These are phyloP conservation scores for Cetradonia linearis DNA, from an alignment of 495 filamentous ascomycete species.

Conservation along the genomic window DNA sequence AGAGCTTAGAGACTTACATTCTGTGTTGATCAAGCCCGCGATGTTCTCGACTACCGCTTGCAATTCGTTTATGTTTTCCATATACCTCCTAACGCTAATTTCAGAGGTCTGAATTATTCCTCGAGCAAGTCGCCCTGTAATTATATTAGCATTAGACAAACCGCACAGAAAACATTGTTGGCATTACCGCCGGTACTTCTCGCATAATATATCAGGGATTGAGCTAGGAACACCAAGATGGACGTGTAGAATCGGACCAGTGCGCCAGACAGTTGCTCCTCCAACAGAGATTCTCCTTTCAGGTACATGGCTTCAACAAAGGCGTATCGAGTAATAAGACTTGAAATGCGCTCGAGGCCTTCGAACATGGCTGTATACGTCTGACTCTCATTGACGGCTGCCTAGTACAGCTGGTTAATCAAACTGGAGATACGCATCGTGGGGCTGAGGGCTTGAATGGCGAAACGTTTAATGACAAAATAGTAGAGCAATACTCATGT, in stretches of 20 bases:
- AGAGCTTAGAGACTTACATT: not conserved
- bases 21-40: not conserved
- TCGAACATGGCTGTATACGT: constrained; percentile 3
- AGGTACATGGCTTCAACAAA: not conserved
- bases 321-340: constrained; percentile 3
- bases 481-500: too few species aligned
- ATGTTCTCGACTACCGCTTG: not conserved
- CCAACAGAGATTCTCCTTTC: not conserved
- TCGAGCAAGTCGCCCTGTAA: not conserved
- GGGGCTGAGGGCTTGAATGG: not conserved
- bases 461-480: too few species aligned
- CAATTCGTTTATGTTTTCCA: not conserved
- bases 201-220: not conserved
- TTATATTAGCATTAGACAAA: not conserved
- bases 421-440: not conserved
- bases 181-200: not conserved
- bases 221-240: not conserved
- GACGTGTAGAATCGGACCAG: not conserved
- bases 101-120: not conserved
- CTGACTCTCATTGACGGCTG: not conserved
- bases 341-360: not conserved
- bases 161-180: not conserved
- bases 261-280: not conserved
- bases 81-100: not conserved
- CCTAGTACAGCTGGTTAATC: not conserved